These are phyloP conservation scores for Phytopythium sindhum DNA, from an alignment of 352 stramenopile genomes.

Conservation along the genomic window DNA sequence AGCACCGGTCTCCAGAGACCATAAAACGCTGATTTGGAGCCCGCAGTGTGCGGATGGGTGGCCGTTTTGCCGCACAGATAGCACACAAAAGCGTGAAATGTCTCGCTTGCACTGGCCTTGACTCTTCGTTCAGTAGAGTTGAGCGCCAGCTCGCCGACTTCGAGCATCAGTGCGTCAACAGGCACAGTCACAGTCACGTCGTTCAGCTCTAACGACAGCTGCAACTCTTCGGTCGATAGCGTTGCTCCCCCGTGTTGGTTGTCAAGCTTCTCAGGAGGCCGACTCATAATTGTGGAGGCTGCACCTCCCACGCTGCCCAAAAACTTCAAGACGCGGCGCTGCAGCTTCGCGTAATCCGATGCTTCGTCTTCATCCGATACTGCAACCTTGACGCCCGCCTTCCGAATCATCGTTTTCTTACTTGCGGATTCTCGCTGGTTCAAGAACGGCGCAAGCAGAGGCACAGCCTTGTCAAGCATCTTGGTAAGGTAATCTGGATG, in stretches of 20 bases:
- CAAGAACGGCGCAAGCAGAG: conserved; percentile 50
- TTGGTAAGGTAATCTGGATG: conserved; percentile 23
- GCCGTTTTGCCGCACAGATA: conserved; percentile 72
- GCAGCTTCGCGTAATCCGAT: conserved; percentile 43
- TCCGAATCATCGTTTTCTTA: conserved; percentile 4
- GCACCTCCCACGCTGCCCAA: conserved; percentile 52
- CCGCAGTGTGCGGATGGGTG: conserved; percentile 53
- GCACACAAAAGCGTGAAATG: conserved; percentile 64
- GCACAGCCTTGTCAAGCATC: conserved; percentile 37
- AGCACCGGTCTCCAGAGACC: conserved; percentile 53
- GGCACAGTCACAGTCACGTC: conserved; percentile 38
- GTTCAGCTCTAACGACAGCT: conserved; percentile 41
- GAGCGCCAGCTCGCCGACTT: conserved; percentile 46
- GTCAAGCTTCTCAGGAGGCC: conserved; percentile 13
- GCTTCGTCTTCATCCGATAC: conserved; percentile 13
- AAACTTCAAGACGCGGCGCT: conserved; percentile 58
- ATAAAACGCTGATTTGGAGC: conserved; percentile 63
- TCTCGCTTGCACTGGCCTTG: conserved; percentile 61
- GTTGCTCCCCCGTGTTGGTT: conserved; percentile 12
- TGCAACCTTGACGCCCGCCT: neutral
- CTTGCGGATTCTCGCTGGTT: conserved; percentile 26
- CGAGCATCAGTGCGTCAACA: conserved; percentile 43
- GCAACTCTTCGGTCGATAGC: conserved; percentile 28
- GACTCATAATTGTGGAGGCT: conserved; percentile 44
- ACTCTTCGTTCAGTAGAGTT: conserved; percentile 51